Base-by-base conservation (phyloP, 2,329 filamentous ascomycete species). In the Anthostomella pinea region DNA sequence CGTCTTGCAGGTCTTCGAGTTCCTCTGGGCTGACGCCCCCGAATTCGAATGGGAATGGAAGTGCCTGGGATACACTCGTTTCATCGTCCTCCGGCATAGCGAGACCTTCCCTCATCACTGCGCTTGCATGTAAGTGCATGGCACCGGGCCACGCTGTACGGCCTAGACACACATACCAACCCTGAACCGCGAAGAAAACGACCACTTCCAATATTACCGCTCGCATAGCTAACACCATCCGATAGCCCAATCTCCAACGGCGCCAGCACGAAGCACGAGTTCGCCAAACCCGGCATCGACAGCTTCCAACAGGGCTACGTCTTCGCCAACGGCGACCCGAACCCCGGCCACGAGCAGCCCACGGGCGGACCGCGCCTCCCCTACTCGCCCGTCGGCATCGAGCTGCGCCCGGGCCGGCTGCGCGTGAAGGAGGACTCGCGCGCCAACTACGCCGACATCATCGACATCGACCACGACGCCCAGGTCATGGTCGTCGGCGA, bases 41-140 rank as follows among this genome's bases (percentile, higher is more conserved):
- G 58, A 63, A 31, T 63, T 61, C 23, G 55, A 61, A 28, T 63
- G 59, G 57, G 60, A 63, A 43, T 63, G 60, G 60, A 63, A 62
- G 50, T 63, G 60, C 35, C 52, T 63, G 14, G 60, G 60, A 9
- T 63, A 63, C 44, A 54, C 51, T 24, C 58, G 58, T 9, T 63
- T 63, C 48, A 61, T 63, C 17, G 59, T 63, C 30, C 54, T 63
- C 14, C 57, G 60, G 35, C 60, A 62, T 49, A 61, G 53, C 43
- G 58, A 63, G 34, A 56, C 51, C 20, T 62, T 59, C 37, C 60
- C 60, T 35, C 57, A 58, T 30, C 54, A 61, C 30, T 60, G 57
- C 33, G 53, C 53, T 32, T 63, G 60, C 55, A 62, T 63, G 59
- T 63, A 54, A 58, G 59, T 57, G 22, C 26, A 30, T 42, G 10